Evolutionary conservation across 2,329 filamentous ascomycete genomes (phyloP), one percentile per base, ranked within the genome.

Genomic region (Fusarium brachygibbosum): DNA sequence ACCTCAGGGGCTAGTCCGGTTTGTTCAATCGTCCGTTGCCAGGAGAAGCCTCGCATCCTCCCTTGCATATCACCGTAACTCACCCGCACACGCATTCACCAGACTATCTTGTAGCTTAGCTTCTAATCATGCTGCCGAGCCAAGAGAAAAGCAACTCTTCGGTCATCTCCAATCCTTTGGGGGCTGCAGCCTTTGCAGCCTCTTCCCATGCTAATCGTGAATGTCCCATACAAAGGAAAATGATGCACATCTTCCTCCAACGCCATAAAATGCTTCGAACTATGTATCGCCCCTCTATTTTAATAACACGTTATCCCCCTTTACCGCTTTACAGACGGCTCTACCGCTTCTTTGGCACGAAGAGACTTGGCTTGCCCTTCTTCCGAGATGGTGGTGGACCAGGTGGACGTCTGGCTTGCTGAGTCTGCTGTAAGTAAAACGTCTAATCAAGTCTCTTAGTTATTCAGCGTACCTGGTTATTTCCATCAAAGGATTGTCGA

Each of bases 281-380:
- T 45, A 52, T 45, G 28, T 51, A 58, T 62, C 32, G 32, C 37
- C 50, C 41, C 44, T 57, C 34, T 65, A 72, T 57, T 31, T 23
- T 45, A 51, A 62, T 60, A 54, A 32, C 63, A 59, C 62, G 63
- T 35, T 41, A 42, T 40, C 31, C 60, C 56, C 31, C 44, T 25
- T 45, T 41, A 29, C 51, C 44, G 7, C 17, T 59, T 45, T 29
- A 40, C 54, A 31, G 12, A 29, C 40, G 11, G n/a, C n/a, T 35
- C 49, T 63, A 78, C 23, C 77, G 78, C 53, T 76, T 80, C 66
- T 79, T 79, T 49, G 80, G 78, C 21, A 85, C 82, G 59, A 85
- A 84, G 16, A 82, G 81, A 62, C 83, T 83, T 4, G 78, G 78
- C n/a, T 81, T 77, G 7, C 72, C 71, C 69, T 81, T 82, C 65